Evolutionary conservation across 805 yeast species (phyloP), one percentile per base, ranked within the genome.

Genomic region (Yamadazyma akitaensis): DNA sequence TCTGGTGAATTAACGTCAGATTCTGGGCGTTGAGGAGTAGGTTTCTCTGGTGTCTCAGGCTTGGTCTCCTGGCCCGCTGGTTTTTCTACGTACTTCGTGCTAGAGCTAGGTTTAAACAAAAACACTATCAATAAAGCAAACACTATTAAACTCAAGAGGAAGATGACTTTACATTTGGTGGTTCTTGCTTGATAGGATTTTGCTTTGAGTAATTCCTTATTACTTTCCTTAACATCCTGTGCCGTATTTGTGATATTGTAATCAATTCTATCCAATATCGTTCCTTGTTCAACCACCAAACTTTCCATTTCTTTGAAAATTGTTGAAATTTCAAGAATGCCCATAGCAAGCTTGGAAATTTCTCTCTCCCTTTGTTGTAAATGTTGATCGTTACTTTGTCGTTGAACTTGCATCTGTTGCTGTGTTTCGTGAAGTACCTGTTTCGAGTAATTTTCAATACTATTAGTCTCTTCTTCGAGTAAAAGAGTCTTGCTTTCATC

Each of bases 241-340:
- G 80, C 84, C n/a, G 96, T 85, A 49, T 82, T 82, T 50, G 85
- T 85, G 49, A 94, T 68, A 61, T 94, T 94, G 63, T 92, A 94
- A 65, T 92, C 99, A 47, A 94, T 92, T 54, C 97, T 73, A 65
- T 94, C 99, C 49, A 94, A 73, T 37, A 94, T 77, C 0, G 97
- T 88, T 1, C 99, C 99, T 66, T 94, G 99, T 59, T 94, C 98
- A 46, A 94, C 85, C 37, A 94, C 88, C 76, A 94, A 74, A 33
- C 82, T 80, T 59, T 95, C 97, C 79, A 94, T 79, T 59, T 94
- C 98, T 61, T 86, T 85, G 71, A 94, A 94, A 38, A 94, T 92
- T 1, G 92, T 88, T 26, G 95, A 86, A 1, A 94, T 88, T 62
- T 94, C 99, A 35, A 92, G 70, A 38, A 94, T 96, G 43, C 97